These are phyloP conservation scores for Trichophyton benhamiae DNA, from an alignment of 2,329 filamentous ascomycete species.

Conservation along the genomic window DNA sequence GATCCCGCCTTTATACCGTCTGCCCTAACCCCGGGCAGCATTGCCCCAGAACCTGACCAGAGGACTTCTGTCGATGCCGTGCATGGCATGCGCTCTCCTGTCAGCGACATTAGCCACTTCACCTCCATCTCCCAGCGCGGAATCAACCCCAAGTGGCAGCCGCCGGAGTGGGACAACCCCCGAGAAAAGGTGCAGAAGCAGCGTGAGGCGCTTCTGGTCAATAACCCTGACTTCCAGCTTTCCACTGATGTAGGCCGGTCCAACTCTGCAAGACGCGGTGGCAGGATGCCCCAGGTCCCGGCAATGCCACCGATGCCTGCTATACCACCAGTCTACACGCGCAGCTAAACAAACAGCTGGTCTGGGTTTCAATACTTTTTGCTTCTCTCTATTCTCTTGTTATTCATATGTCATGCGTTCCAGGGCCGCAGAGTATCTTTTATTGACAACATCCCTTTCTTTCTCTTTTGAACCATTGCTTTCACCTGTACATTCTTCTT, in stretches of 20 bases:
- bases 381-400: neutral
- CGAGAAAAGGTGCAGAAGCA: constrained; percentile 41
- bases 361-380: neutral
- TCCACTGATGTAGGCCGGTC: constrained; percentile 29
- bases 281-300: constrained; percentile 18
- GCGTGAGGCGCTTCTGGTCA: constrained; percentile 61
- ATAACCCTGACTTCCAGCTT: constrained; percentile 77
- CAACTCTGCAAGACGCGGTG: constrained; percentile 10
- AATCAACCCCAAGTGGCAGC: constrained; percentile 73
- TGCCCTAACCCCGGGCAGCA: constrained; percentile 27
- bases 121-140: constrained; percentile 82
- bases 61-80: constrained; percentile 51
- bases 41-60: constrained; percentile 28
- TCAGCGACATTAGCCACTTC: constrained; percentile 72
- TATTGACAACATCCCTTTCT: neutral
- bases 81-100: constrained; percentile 55
- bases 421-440: neutral
- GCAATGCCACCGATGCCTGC: constrained; percentile 12
- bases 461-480: neutral
- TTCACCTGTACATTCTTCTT: neutral
- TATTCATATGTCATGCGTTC: neutral
- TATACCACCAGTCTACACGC: neutral
- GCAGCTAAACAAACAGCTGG: neutral
- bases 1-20: constrained; percentile 14
- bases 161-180: constrained; percentile 33